phyloP scores from a whole-genome alignment of 306 rosid species.

The Gillenia trifoliata region DNA sequence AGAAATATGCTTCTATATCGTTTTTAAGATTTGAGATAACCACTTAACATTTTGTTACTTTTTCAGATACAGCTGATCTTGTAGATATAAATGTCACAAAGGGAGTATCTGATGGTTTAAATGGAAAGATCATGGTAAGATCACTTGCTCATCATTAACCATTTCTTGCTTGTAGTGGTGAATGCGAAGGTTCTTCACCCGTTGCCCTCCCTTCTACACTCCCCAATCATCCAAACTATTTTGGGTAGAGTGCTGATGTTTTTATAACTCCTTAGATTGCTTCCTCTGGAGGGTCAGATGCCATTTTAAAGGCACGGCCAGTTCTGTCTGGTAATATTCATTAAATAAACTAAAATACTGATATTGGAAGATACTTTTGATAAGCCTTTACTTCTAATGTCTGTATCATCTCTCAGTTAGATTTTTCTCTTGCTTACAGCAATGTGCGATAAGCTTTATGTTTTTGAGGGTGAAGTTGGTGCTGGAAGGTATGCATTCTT shows the following conservation, averaged over 20 bases:
- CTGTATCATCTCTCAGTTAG: conserved; percentile 5
- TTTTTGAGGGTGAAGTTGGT: conserved; percentile 86
- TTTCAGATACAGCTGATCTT: conserved; percentile 50
- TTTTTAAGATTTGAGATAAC: conserved; percentile 6
- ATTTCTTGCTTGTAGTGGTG: conserved; percentile 9
- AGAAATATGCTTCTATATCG: neutral
- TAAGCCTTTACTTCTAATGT: conserved; percentile 7
- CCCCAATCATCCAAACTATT: conserved; percentile 8
- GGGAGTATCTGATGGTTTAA: conserved; percentile 58
- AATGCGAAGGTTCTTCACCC: neutral
- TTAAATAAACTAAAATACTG: conserved; percentile 7
- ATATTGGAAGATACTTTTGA: conserved; percentile 1
- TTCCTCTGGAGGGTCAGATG: conserved; percentile 65
- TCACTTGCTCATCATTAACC: conserved; percentile 12
- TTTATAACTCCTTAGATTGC: conserved; percentile 45
- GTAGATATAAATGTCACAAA: conserved; percentile 58
- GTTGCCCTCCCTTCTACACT: neutral
- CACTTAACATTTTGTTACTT: conserved; percentile 22
- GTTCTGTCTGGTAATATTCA: conserved; percentile 60
- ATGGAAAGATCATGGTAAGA: conserved; percentile 66
- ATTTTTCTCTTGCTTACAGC: conserved; percentile 52
- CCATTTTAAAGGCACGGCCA: conserved; percentile 67
- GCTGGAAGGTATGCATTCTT: conserved; percentile 69
- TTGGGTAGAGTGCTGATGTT: conserved; percentile 23
- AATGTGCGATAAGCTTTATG: conserved; percentile 76